These are phyloP conservation scores for Plectosphaerella cucumerina DNA, from an alignment of 2,329 filamentous ascomycete species.

Conservation along the genomic window DNA sequence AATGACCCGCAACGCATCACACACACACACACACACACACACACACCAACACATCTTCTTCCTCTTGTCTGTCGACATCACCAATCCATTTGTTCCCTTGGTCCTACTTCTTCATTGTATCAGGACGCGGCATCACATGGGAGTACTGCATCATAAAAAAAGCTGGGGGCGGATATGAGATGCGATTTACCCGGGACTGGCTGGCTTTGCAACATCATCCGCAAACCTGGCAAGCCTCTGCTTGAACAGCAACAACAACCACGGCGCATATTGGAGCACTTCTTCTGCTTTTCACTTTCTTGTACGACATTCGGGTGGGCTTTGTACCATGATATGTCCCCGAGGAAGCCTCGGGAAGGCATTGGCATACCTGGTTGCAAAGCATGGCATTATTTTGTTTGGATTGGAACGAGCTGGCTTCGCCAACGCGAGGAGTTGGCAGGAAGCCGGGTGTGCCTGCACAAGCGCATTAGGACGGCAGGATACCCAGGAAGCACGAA, in stretches of 20 bases:
- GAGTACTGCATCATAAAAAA: constrained; percentile 48
- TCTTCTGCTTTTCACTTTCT: constrained; percentile 19
- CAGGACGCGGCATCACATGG: constrained; percentile 41
- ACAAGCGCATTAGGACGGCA: neutral
- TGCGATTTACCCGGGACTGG: constrained; percentile 4
- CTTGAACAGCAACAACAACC: neutral
- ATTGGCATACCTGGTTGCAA: constrained; percentile 22
- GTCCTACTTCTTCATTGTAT: constrained; percentile 31
- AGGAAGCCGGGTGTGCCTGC: neutral
- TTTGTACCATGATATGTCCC: constrained; percentile 16
- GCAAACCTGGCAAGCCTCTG: no score
- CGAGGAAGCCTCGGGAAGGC: neutral
- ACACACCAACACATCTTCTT: no score
- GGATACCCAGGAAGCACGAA: neutral
- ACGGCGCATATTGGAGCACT: constrained; percentile 9
- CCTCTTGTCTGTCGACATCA: neutral
- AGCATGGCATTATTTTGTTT: constrained; percentile 22
- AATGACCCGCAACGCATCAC: constrained; percentile 23
- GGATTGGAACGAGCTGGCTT: constrained; percentile 3
- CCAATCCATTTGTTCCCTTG: constrained; percentile 9
- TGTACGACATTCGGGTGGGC: constrained; percentile 18
- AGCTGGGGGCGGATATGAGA: constrained; percentile 4
- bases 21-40: no score
- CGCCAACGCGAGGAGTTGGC: constrained; percentile 6
- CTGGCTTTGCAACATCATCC: no score